Evolutionary conservation across 140 eudicot genomes (phyloP), one percentile per base, ranked within the genome.

Genomic region (Bidens hawaiensis): DNA sequence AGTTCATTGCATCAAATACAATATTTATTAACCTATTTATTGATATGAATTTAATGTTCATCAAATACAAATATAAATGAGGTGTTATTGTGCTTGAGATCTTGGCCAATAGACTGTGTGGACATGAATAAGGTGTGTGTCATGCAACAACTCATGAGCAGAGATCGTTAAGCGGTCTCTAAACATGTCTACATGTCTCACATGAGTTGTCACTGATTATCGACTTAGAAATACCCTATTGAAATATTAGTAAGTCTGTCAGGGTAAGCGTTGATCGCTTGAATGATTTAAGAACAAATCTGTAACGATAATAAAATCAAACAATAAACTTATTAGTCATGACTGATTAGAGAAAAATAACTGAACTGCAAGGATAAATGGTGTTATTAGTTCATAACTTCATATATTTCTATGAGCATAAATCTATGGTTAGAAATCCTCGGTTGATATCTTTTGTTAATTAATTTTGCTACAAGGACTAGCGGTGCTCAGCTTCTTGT

Each of bases 1-100:
- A 26, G 21, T 54, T 54, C 60, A 54, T 14, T 54, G 60, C 27
- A 54, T 54, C 60, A 53, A 27, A 14, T 53, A 22, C 2, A 49
- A 22, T 1, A 9, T 53, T n/a, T 22, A 51, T 22, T 21, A 23
- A 2, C 36, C 36, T 51, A 4, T 12, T 51, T 51, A 26, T n/a
- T 15, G 38, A 53, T n/a, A 53, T 53, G 28, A 4, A 50, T 2
- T 26, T 24, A 25, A 53, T 26, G 60, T 26, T 53, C 38, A 53
- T 53, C 14, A 14, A 11, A 54, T n/a, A 25, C n/a, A n/a, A n/a
- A n/a, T n/a, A 26, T 54, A 27, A 10, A 54, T 53, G 60, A 54
- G 30, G 31, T 24, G 2, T 7, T 6, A 26, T 15, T 14, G 14
- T n/a, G 6, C 38, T 25, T 25, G 36, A 25, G 38, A 52, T 36